A percentile compares a stretch with the other conserved stretches of the same genome.
phyloP scores from a whole-genome alignment of 208 protist genomes.

The Acanthamoeba castellanii region DNA sequence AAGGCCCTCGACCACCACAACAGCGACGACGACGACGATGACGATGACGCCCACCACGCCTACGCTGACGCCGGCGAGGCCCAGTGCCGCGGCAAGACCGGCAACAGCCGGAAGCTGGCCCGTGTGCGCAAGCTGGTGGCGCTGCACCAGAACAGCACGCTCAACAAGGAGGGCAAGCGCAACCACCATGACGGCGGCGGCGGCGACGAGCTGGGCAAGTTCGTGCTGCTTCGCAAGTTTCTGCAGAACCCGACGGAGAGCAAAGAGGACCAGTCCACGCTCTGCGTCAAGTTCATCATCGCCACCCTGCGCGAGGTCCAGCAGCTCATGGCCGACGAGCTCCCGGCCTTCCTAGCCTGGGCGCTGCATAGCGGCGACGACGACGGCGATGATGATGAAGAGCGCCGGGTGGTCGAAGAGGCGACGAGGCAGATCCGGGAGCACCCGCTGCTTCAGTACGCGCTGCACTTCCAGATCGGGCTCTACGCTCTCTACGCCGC shows the following conservation, averaged over 20 bases:
- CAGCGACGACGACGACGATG: background rate
- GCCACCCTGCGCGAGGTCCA: slow-evolving; percentile 28
- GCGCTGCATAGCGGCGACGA: background rate
- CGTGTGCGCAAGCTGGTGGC: background rate
- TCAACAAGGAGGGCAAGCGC: slow-evolving; percentile 15
- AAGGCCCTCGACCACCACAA: background rate
- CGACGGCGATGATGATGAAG: background rate
- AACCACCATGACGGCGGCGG: background rate
- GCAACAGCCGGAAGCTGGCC: background rate
- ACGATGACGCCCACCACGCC: background rate
- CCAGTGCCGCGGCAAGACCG: background rate
- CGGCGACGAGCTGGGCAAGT: background rate
- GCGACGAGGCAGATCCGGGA: background rate
- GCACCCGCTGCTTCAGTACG: slow-evolving; percentile 49
- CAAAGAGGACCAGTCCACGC: slow-evolving; percentile 33
- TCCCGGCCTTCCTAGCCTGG: background rate
- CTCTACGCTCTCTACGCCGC: slow-evolving; percentile 47
- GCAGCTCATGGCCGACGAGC: slow-evolving; percentile 27
- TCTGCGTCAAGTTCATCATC: slow-evolving; percentile 59
- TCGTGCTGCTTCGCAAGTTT: slow-evolving; percentile 45
- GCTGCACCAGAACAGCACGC: slow-evolving; percentile 51
- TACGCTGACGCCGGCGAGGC: background rate
- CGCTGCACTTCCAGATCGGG: slow-evolving; percentile 52
- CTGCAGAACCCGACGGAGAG: slow-evolving; percentile 43
- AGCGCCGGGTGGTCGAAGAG: background rate